Conservation (phyloP, 805 yeast genomes). For the Candida xyloterini region DNA sequence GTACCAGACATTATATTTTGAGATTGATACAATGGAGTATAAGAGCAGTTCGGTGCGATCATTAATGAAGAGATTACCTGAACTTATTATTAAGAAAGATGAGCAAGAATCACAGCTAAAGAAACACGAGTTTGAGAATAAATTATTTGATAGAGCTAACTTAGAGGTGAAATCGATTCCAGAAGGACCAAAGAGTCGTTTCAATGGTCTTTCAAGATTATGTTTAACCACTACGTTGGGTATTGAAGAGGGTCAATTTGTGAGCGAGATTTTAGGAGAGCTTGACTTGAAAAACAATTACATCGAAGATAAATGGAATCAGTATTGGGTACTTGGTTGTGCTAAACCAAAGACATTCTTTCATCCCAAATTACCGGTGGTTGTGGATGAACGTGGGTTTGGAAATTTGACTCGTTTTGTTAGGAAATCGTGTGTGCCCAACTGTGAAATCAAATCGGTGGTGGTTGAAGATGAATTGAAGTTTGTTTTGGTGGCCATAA, state of each 20-base stretch:
- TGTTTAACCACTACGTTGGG: conserved; percentile 50
- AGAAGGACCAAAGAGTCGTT: conserved; percentile 57
- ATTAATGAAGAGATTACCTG: conserved; percentile 26
- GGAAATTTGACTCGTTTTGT: conserved; percentile 77
- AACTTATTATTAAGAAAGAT: conserved; percentile 21
- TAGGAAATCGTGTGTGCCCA: conserved; percentile 74
- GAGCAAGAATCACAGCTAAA: conserved; percentile 16
- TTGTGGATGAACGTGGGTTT: conserved; percentile 71
- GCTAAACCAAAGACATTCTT: conserved; percentile 58
- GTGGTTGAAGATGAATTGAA: conserved; percentile 39
- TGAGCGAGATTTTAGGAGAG: conserved; percentile 71
- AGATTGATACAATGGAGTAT: conserved; percentile 45
- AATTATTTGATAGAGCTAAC: conserved; percentile 6
- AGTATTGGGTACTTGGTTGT: conserved; percentile 72
- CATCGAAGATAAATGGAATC: conserved; percentile 64
- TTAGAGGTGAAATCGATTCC: conserved; percentile 51
- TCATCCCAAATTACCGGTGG: conserved; percentile 58
- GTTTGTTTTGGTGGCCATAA: conserved; percentile 55
- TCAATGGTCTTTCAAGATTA: conserved; percentile 64
- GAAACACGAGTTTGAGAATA: conserved; percentile 26
- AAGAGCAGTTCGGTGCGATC: conserved; percentile 36
- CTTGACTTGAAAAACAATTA: conserved; percentile 65
- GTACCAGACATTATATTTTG: conserved; percentile 52
- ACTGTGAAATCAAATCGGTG: conserved; percentile 59
- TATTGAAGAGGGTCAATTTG: conserved; percentile 45